Evolutionary conservation across 2,329 filamentous ascomycete species (phyloP), one percentile per base, ranked within the genome.

Genomic region (Fusarium globosum): DNA sequence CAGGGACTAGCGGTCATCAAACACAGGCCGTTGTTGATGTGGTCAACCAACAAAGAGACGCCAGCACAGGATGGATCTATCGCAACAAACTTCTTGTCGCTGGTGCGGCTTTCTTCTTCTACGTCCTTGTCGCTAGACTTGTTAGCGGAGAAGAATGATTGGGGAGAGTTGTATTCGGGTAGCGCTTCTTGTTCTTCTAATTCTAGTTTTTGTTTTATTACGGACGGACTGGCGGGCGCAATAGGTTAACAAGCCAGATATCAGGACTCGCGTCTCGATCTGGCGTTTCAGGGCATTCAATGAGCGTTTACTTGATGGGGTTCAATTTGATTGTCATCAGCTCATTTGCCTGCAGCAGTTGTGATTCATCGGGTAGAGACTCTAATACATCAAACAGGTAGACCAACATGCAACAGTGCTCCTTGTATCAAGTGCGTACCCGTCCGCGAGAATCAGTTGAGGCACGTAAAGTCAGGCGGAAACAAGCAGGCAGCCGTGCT

Each of bases 81-180:
- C 89, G 91, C 71, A 94, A 98, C 84, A 96, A 94, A 84, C 86
- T 95, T 71, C 87, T 93, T 78, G 85, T 97, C 52, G 88, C 90
- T 2, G 89, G 93, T 14, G 90, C 87, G 0, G 83, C 90, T 23
- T 86, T 98, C 35, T 93, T 98, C 79, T 83, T 92, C 21, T 98
- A 98, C 82, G 95, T 97, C 16, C 83, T 97, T 56, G 86, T 97
- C 64, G 93, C 94, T 38, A 88, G 96, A 76, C 81, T 97, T 20
- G 82, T 97, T 39, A 90, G 91, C 45, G 85, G 84, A 11, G 83
- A 83, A 30, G 81, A 74, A 16, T 72, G 45, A 63, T 51, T 35
- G 14, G 16, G 36, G 18, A 21, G 16, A 49, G 28, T 69, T 53
- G n/a, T 65, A 56, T 61, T 55, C 28, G n/a, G 26, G 41, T 41